A percentile compares a stretch with the other conserved stretches of the same genome.
Evolutionary conservation across 768 basidiomycete genomes (phyloP).

Genomic region (Coprinellus micaceus): DNA sequence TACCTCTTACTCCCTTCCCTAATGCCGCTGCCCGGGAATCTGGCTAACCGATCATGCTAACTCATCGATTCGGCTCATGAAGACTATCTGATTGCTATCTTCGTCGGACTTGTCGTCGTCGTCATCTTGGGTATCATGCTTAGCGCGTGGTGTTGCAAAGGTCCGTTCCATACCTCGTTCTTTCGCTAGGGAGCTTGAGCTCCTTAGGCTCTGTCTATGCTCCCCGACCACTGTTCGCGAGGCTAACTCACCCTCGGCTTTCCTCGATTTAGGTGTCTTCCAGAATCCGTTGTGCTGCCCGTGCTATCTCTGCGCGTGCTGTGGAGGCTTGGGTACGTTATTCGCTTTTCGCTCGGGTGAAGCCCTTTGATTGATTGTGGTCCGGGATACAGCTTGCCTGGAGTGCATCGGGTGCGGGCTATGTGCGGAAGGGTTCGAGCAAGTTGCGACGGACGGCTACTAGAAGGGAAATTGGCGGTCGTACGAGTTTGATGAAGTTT

Average conservation of each 20-base stretch:
- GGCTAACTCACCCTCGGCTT: no score
- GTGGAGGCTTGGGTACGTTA: conserved; percentile 57
- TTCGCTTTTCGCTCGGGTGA: not conserved
- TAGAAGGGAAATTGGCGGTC: not conserved
- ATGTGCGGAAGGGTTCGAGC: conserved; percentile 48
- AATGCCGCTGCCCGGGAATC: no score
- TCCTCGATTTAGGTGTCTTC: conserved; percentile 42
- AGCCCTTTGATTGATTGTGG: not conserved
- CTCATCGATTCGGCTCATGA: not conserved
- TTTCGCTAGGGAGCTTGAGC: not conserved
- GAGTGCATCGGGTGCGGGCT: conserved; percentile 70
- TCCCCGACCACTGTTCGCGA: not conserved
- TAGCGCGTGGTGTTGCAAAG: conserved; percentile 63
- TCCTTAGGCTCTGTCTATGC: not conserved
- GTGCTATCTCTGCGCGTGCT: conserved; percentile 71
- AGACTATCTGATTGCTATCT: conserved; percentile 65
- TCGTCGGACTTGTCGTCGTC: conserved; percentile 59
- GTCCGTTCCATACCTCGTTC: conserved; percentile 26
- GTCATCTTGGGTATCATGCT: conserved; percentile 53
- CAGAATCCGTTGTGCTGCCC: conserved; percentile 65
- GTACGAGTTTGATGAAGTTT: not conserved
- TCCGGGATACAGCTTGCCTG: conserved; percentile 46
- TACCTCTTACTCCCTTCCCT: not conserved
- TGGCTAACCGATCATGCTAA: not conserved
- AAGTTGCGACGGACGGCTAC: conserved; percentile 14